phyloP scores from a whole-genome alignment of 179 eudicot genomes.

The Gypsophila paniculata region DNA sequence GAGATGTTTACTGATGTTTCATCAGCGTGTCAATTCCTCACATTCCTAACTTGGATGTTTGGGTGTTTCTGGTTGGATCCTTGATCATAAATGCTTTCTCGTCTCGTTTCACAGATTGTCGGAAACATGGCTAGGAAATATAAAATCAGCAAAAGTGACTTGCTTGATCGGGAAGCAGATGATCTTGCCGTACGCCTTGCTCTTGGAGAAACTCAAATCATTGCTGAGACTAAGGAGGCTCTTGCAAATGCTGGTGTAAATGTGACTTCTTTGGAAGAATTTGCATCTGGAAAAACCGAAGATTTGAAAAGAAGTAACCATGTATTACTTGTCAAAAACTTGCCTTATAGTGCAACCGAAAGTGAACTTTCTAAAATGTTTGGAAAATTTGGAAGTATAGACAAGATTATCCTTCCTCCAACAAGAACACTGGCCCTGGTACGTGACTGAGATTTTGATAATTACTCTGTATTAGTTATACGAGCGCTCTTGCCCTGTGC shows the following conservation, averaged over 20 bases:
- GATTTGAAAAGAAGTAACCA: constrained; percentile 72
- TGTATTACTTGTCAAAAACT: constrained; percentile 77
- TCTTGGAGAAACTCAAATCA: constrained; percentile 82
- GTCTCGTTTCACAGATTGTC: constrained; percentile 46
- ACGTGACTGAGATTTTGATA: constrained; percentile 19
- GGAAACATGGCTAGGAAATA: constrained; percentile 82
- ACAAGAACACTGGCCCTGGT: constrained; percentile 90
- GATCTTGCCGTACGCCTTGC: constrained; percentile 92
- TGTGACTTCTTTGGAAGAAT: constrained; percentile 60
- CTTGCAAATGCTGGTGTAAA: constrained; percentile 81
- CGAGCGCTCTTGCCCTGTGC: neutral
- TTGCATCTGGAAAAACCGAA: constrained; percentile 56
- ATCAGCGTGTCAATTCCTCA: neutral
- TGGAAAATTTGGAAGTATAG: constrained; percentile 75
- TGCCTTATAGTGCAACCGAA: constrained; percentile 80
- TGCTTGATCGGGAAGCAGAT: constrained; percentile 76
- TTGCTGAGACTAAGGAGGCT: constrained; percentile 91
- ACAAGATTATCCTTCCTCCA: constrained; percentile 84
- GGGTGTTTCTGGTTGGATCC: neutral
- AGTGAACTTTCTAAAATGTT: constrained; percentile 75
- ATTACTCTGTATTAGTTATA: neutral
- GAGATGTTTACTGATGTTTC: neutral
- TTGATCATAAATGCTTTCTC: constrained; percentile 12
- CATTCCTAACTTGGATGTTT: constrained; percentile 6
- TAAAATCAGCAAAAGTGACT: constrained; percentile 76